Conservation (phyloP, 1,139 yeast species). For the Magnusiomyces suaveolens region DNA sequence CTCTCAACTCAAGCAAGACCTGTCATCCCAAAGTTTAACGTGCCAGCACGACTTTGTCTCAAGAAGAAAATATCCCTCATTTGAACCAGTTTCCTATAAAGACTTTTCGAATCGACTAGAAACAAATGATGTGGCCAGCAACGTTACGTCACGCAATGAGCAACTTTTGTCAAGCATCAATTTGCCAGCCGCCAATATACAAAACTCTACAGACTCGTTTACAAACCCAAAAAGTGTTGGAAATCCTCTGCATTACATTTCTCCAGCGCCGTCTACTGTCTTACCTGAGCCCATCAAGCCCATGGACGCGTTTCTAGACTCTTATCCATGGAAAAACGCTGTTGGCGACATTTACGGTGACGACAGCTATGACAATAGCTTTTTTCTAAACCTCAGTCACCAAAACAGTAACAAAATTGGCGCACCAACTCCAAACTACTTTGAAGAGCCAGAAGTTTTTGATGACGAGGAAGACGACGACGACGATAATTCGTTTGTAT, state of each 20-base stretch:
- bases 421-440: background rate
- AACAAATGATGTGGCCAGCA: too few relatives aligned
- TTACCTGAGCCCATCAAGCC: background rate
- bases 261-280: background rate
- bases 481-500: conserved; percentile 25
- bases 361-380: background rate
- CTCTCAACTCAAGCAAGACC: too few relatives aligned
- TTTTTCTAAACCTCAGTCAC: background rate
- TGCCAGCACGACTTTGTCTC: too few relatives aligned
- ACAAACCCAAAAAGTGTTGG: background rate
- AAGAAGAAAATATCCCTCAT: too few relatives aligned
- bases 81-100: too few relatives aligned
- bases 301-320: background rate
- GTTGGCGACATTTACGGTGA: background rate
- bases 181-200: too few relatives aligned
- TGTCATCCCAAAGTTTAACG: too few relatives aligned
- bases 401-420: background rate
- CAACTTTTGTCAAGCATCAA: too few relatives aligned
- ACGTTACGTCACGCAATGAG: too few relatives aligned
- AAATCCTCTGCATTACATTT: background rate
- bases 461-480: conserved; percentile 25
- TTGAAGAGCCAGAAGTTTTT: conserved; percentile 21
- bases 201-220: too few relatives aligned
- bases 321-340: background rate
- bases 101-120: too few relatives aligned